Base-by-base conservation (phyloP, 129 eudicot species). In the Flaveria ramosissima region DNA sequence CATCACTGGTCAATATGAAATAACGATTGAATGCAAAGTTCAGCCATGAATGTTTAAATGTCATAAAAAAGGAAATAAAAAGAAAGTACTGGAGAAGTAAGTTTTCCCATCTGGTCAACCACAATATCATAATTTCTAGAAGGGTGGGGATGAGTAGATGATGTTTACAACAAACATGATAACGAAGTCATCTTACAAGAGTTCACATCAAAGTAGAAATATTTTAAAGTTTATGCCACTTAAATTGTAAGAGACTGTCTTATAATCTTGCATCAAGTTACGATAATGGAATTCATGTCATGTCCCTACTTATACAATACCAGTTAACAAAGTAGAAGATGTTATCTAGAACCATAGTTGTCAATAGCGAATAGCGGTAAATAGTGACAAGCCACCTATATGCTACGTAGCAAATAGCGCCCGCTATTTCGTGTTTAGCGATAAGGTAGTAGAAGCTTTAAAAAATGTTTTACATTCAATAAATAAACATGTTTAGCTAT, bases 11-110 rank as follows among this genome's bases (percentile, higher is more conserved):
- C 64, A 27, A 62, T 39, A 27, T 62, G 43, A 62, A 26, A 13
- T 16, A 62, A 62, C 27, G 20, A 62, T 27, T 62, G 19, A 62
- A 62, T 62, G 68, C 68, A 62, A 27, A 27, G 20, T 30, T 62
- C 68, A 27, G 9, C 4, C 68, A 27, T 62, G 45, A 27, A 62
- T 27, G 68, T 62, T 62, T 27, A 27, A 27, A 27, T 62, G 68
- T 30, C 1, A 60, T 24, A 20, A 62, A 30, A 14, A 62, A 24
- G 11, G 67, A 60, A 60, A 24, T 12, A 60, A 24, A 13, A 41
- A 30, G 13, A 30, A 23, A 36, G 41, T 5, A 36, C 6, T 36
- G 68, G 42, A 15, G 42, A 61, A 60, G 8, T 60, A 23, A 23
- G 66, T 23, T 12, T 60, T 21, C 19, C 61, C 61, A 59, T 23